Conservation (phyloP, 1,284 basidiomycete species). For the Sutorius eximius region DNA sequence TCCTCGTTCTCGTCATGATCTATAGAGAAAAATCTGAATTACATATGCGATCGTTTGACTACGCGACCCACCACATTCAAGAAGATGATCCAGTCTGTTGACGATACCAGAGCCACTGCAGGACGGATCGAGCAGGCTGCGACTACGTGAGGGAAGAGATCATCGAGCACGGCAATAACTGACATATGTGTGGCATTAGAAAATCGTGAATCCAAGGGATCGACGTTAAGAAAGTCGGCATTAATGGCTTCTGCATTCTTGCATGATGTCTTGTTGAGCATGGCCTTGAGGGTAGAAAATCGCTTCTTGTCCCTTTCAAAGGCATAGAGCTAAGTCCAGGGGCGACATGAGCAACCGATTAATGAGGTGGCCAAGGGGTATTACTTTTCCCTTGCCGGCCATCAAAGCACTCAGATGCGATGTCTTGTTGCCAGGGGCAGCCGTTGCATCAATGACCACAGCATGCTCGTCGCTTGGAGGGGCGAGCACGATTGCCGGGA, state of each 20-base stretch:
- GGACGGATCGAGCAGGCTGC: conserved; percentile 86
- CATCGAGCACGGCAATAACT: conserved; percentile 30
- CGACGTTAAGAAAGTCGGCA: conserved; percentile 76
- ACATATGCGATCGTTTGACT: background rate
- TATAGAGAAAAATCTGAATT: conserved; percentile 23
- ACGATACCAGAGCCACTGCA: conserved; percentile 93
- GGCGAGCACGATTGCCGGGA: conserved; percentile 82
- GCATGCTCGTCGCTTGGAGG: conserved; percentile 51
- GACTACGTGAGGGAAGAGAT: conserved; percentile 4
- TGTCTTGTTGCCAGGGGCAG: conserved; percentile 98
- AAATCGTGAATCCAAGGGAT: conserved; percentile 65
- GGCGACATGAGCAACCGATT: conserved; percentile 7
- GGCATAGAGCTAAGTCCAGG: conserved; percentile 63
- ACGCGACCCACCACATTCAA: conserved; percentile 57
- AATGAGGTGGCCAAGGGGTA: conserved; percentile 6
- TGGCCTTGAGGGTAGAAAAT: conserved; percentile 78
- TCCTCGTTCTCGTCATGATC: conserved; percentile 50
- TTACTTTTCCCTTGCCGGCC: conserved; percentile 75
- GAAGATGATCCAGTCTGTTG: conserved; percentile 83
- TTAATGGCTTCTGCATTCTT: conserved; percentile 73
- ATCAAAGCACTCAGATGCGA: conserved; percentile 90
- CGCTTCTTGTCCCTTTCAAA: conserved; percentile 83
- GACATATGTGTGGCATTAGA: conserved; percentile 80
- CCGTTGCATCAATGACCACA: conserved; percentile 89
- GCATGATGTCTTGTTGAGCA: conserved; percentile 81